Base-by-base conservation (phyloP, 768 basidiomycete species). In the Hypholoma sublateritium region DNA sequence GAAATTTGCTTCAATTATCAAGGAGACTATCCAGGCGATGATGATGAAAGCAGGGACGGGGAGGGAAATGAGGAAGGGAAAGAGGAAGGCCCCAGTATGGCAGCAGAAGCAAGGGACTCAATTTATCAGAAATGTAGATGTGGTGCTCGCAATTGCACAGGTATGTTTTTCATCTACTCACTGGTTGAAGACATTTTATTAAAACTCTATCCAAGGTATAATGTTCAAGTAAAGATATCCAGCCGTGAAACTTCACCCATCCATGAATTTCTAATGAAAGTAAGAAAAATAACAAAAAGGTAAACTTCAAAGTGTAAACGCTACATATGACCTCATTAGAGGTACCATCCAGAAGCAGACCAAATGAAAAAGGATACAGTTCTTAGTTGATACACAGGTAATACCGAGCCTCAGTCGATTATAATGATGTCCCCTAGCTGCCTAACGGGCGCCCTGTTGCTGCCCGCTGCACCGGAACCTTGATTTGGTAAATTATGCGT, bases 1-100 rank as follows among this genome's bases (percentile, higher is more conserved):
- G 91, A 94, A 62, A 76, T 94, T 7, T 88, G 84, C 59, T 93
- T 94, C 67, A 86, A 83, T 12, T 94, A 94, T 67, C 72, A 67
- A 47, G 91, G 91, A 1, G 63, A 68, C 4, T 61, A 68, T 37
- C 64, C 66, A 0, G 80, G 73, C n/a, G 76, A 75, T 5, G 76
- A 77, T 7, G 62, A 77, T 19, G 76, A 75, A 5, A 75, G 77
- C 52, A 70, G 78, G 57, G 72, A 72, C n/a, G 69, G 65, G 7
- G 62, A 77, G n/a, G 76, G 75, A 6, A 75, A 77, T 52, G 70
- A 78, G 57, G 72, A 72, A 13, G 70, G 56, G 11, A 56, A 63
- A 11, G 55, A 56, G 55, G 44, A 42, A 19, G 24, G 37, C 13
- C 41, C 42, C 1, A 19, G 19, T 28, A 34, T 16, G 25, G 32